Base-by-base conservation (phyloP, 2,329 filamentous ascomycete genomes). In the Exophiala dermatitidis region DNA sequence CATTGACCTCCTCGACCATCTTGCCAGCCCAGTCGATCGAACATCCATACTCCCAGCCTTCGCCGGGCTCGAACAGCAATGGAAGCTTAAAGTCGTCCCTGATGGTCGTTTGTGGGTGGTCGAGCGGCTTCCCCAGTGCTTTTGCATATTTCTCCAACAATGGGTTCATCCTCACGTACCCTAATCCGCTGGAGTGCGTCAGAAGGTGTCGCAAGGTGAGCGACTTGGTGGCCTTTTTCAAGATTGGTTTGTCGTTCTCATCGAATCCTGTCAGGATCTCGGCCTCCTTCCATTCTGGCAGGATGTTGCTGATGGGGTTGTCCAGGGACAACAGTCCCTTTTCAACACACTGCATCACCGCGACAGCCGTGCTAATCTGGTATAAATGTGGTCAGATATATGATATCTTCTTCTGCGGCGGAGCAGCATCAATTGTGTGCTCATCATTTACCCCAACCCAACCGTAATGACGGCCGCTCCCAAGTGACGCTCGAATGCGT, bases 261-360 rank as follows among this genome's bases (percentile, higher is more conserved):
- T 70, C 65, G 54, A 76, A 78, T 1, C 73, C 74, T 0, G 67
- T 72, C 2, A 83, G 59, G 28, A 83, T 69, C 6, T 74, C 66
- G 52, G 77, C 73, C 1, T 64, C 63, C 0, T 69, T 69, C 0
- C 83, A 68, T 32, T 78, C 76, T 0, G 78, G 79, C 1, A 75
- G 66, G 2, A 78, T 46, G 0, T 60, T 36, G 0, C 70, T 67
- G 0, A 81, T 60, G 49, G 80, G 74, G 2, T 71, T 72, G 5
- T 74, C 70, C 0, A 82, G 67, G 1, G 62, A 63, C 0, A 81
- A 60, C 0, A 75, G 63, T 0, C 77, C 77, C 4, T 74, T 69
- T 34, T 82, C 78, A 1, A 82, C 76, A 43, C 76, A 73, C 53
- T 80, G 76, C n/a, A 83, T 61, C 1, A 72, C 72, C 2, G 78